These are phyloP conservation scores for Flaveria trinervia DNA, from an alignment of 129 eudicot species.

Conservation along the genomic window DNA sequence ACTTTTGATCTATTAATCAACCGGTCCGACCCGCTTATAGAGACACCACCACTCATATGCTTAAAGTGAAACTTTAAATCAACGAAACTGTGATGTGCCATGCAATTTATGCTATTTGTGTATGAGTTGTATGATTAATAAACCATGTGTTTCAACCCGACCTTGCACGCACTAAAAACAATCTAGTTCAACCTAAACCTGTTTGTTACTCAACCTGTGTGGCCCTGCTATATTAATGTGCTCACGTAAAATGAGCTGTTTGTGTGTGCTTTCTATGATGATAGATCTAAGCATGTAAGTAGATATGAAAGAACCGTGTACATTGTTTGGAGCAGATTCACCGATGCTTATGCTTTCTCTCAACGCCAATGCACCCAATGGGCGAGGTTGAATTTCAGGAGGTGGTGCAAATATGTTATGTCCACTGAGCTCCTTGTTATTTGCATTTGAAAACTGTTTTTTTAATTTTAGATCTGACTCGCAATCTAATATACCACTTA, in stretches of 20 bases:
- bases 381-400: slow-evolving; percentile 89
- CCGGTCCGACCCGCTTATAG: not conserved
- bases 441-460: slow-evolving; percentile 85
- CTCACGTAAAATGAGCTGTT: not conserved
- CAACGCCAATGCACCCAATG: slow-evolving; percentile 72
- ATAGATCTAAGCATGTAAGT: slow-evolving; percentile 6
- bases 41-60: not conserved
- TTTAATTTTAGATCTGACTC: slow-evolving; percentile 70
- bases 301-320: slow-evolving; percentile 27
- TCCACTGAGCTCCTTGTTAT: slow-evolving; percentile 92
- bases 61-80: slow-evolving; percentile 14
- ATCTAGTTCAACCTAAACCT: not conserved
- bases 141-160: not conserved
- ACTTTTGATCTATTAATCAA: not conserved
- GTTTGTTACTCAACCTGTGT: not conserved
- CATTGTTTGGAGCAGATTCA: slow-evolving; percentile 55
- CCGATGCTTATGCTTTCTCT: slow-evolving; percentile 80
- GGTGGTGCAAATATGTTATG: slow-evolving; percentile 92
- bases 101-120: slow-evolving; percentile 1
- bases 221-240: not conserved
- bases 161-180: not conserved
- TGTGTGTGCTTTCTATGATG: slow-evolving; percentile 1
- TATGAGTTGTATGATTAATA: slow-evolving; percentile 1
- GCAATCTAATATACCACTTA: slow-evolving; percentile 75
- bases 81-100: not conserved